These are phyloP conservation scores for Amanita rubescens DNA, from an alignment of 768 basidiomycete genomes.

Conservation along the genomic window DNA sequence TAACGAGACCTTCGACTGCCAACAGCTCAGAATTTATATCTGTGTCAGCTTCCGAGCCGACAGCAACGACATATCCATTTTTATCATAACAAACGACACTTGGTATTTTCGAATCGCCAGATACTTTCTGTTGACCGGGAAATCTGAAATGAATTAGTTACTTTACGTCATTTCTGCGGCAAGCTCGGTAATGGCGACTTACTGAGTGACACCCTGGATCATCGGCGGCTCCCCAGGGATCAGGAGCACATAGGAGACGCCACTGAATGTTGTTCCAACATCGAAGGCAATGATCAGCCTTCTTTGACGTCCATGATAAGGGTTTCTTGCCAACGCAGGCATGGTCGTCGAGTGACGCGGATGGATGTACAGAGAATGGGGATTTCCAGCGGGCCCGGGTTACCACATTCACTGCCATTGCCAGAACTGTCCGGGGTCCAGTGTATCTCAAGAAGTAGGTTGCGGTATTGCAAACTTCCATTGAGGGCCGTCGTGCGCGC, in stretches of 20 bases:
- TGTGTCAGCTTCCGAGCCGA: slow-evolving; percentile 37
- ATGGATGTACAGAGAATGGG: no score
- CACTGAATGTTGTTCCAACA: background rate
- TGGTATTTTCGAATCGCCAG: slow-evolving; percentile 39
- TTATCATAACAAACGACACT: slow-evolving; percentile 40
- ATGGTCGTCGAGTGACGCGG: no score
- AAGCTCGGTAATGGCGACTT: background rate
- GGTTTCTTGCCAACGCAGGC: no score
- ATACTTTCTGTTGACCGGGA: slow-evolving; percentile 15
- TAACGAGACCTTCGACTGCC: slow-evolving; percentile 34
- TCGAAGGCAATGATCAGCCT: slow-evolving; percentile 1
- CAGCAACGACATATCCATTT: slow-evolving; percentile 29
- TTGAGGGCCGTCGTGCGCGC: no score
- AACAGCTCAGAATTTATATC: slow-evolving; percentile 32
- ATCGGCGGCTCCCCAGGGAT: slow-evolving; percentile 16
- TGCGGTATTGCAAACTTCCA: no score
- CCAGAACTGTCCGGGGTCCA: no score
- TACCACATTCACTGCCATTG: no score
- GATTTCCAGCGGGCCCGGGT: no score
- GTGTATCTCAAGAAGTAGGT: no score
- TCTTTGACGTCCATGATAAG: background rate
- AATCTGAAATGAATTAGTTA: slow-evolving; percentile 4
- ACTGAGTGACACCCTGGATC: slow-evolving; percentile 16
- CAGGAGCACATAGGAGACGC: slow-evolving; percentile 8
- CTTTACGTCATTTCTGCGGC: background rate